phyloP scores from a whole-genome alignment of 768 basidiomycete genomes.

The Suillus clintonianus region DNA sequence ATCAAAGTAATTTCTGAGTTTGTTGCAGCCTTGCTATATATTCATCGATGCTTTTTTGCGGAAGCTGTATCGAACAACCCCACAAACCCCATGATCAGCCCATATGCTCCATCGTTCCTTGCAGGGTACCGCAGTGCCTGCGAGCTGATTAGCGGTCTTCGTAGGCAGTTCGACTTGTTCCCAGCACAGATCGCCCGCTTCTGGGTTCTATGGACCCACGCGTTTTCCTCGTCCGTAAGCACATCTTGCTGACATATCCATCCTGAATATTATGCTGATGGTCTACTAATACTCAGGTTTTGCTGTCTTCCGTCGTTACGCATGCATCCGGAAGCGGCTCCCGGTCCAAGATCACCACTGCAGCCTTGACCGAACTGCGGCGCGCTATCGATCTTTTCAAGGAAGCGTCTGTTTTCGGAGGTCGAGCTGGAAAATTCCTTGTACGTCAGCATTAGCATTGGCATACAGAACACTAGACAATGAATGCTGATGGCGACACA shows the following conservation, averaged over 20 bases:
- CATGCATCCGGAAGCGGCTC: conserved; percentile 48
- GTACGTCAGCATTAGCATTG: conserved; percentile 37
- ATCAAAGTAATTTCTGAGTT: not conserved
- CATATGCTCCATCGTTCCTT: conserved; percentile 65
- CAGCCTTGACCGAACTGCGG: conserved; percentile 65
- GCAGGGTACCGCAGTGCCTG: conserved; percentile 70
- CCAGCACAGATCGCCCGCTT: conserved; percentile 63
- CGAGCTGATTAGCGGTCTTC: conserved; percentile 52
- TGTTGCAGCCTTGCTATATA: conserved; percentile 61
- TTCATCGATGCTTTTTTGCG: conserved; percentile 77
- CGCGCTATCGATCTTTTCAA: conserved; percentile 66
- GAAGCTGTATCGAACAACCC: conserved; percentile 69
- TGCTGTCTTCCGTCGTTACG: conserved; percentile 77
- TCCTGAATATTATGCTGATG: conserved; percentile 3
- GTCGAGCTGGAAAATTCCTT: conserved; percentile 70
- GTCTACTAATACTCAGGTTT: conserved; percentile 50
- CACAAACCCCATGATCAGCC: conserved; percentile 66
- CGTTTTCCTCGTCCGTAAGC: conserved; percentile 64
- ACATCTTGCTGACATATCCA: conserved; percentile 1
- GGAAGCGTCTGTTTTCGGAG: conserved; percentile 59
- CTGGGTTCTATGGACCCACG: conserved; percentile 76
- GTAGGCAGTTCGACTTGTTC: conserved; percentile 49
- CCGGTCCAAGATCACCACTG: conserved; percentile 66
- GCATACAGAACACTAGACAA: not conserved
- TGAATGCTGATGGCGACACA: not conserved